These are phyloP conservation scores for Antrodiella citrinella DNA, from an alignment of 768 basidiomycete genomes.

Conservation along the genomic window DNA sequence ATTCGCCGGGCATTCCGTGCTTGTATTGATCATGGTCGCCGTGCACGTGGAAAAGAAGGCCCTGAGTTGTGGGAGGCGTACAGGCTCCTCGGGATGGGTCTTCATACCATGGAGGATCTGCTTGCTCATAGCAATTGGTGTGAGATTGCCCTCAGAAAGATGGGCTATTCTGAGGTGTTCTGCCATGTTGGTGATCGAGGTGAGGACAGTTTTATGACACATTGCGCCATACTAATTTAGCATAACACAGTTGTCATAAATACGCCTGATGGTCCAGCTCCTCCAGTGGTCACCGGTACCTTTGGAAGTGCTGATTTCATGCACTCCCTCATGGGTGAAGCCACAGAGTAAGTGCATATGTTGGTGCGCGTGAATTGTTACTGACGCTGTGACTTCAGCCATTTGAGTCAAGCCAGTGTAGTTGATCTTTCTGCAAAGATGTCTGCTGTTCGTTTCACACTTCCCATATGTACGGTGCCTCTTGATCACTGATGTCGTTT, in stretches of 20 bases:
- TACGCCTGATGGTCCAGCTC: slow-evolving; percentile 47
- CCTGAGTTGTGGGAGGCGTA: slow-evolving; percentile 59
- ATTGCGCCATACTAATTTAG: slow-evolving; percentile 2
- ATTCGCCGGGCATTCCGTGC: slow-evolving; percentile 51
- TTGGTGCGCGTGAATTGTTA: neutral
- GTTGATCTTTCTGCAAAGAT: slow-evolving; percentile 49
- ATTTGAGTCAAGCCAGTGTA: slow-evolving; percentile 53
- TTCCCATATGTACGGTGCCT: neutral
- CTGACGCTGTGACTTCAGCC: slow-evolving; percentile 24
- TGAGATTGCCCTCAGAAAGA: slow-evolving; percentile 60
- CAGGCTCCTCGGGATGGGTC: slow-evolving; percentile 58
- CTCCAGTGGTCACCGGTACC: slow-evolving; percentile 61
- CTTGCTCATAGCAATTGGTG: slow-evolving; percentile 77
- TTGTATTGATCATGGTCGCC: slow-evolving; percentile 65
- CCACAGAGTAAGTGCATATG: slow-evolving; percentile 42
- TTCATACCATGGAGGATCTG: slow-evolving; percentile 68
- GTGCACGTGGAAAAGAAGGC: slow-evolving; percentile 43
- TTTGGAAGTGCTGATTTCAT: slow-evolving; percentile 65
- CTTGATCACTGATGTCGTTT: neutral
- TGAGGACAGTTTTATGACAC: slow-evolving; percentile 5
- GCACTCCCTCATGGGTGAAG: slow-evolving; percentile 57
- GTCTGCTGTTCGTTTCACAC: slow-evolving; percentile 10
- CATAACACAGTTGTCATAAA: slow-evolving; percentile 26
- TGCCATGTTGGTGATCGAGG: slow-evolving; percentile 70
- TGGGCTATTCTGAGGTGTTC: slow-evolving; percentile 67